Percentiles rank a stretch among this genome's conserved stretches.
phyloP scores from a whole-genome alignment of 768 basidiomycete species.

The Termitomyces sp. region DNA sequence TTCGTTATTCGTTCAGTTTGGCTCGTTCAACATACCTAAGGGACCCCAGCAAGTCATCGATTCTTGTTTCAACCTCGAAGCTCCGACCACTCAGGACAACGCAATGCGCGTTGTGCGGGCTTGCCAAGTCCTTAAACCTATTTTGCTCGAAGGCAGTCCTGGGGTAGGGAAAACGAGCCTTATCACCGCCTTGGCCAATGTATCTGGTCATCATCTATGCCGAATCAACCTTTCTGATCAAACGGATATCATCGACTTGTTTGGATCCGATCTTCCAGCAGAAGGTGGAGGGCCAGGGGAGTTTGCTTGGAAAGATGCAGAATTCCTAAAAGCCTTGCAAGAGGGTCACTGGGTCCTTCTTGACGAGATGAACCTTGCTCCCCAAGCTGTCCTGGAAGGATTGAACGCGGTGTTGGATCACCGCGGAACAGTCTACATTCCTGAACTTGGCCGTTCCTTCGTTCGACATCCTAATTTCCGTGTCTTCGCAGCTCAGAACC shows the following conservation, averaged over 20 bases:
- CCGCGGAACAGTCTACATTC: conserved; percentile 90
- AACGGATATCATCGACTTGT: conserved; percentile 92
- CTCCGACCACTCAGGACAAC: conserved; percentile 86
- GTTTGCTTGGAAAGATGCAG: conserved; percentile 97
- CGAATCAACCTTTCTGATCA: conserved; percentile 98
- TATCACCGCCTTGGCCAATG: conserved; percentile 77
- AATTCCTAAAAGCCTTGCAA: conserved; percentile 89
- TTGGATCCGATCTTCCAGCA: conserved; percentile 93
- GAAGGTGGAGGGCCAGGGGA: conserved; percentile 89
- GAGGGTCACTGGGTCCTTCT: conserved; percentile 97
- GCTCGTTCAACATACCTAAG: conserved; percentile 64
- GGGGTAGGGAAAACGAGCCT: conserved; percentile 98
- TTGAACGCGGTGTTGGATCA: conserved; percentile 96
- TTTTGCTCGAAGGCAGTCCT: conserved; percentile 94
- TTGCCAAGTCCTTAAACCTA: conserved; percentile 84
- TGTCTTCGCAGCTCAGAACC: conserved; percentile 97
- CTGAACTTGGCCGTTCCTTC: conserved; percentile 90
- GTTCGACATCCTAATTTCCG: conserved; percentile 88
- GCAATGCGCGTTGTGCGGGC: conserved; percentile 85
- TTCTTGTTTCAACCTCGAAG: conserved; percentile 70
- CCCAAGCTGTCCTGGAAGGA: conserved; percentile 94
- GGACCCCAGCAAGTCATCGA: conserved; percentile 37
- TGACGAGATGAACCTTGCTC: conserved; percentile 98
- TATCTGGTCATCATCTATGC: conserved; percentile 72
- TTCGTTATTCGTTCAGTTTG: conserved; percentile 46